A percentile compares a stretch with the other conserved stretches of the same genome.
phyloP scores from a whole-genome alignment of 805 yeast species.

The Jamesozyma piceae region DNA sequence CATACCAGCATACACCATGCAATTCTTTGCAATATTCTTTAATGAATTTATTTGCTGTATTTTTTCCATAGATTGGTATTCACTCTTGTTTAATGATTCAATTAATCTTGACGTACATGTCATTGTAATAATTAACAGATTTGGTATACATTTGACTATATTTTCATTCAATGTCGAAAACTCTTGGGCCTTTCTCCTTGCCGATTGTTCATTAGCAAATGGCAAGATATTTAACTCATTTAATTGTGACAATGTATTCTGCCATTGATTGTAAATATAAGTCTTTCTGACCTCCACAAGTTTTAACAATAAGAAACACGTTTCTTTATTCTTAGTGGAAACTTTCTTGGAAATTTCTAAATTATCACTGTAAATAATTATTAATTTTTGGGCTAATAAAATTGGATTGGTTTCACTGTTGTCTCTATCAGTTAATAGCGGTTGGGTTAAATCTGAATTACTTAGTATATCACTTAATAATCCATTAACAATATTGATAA shows the following conservation, averaged over 20 bases:
- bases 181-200: constrained; percentile 63
- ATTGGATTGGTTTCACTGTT: constrained; percentile 37
- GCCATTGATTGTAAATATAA: constrained; percentile 51
- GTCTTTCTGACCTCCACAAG: constrained; percentile 59
- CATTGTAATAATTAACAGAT: constrained; percentile 72
- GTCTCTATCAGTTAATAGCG: constrained; percentile 34
- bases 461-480: constrained; percentile 70
- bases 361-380: constrained; percentile 39
- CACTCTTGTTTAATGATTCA: constrained; percentile 33
- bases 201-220: constrained; percentile 43
- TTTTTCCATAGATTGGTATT: constrained; percentile 38
- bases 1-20: constrained; percentile 93
- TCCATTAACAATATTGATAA: constrained; percentile 62
- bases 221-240: constrained; percentile 62
- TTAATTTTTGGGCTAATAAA: constrained; percentile 30
- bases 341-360: constrained; percentile 50
- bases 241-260: constrained; percentile 45
- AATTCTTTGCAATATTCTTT: constrained; percentile 62
- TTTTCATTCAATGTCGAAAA: constrained; percentile 56
- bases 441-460: constrained; percentile 57
- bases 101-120: constrained; percentile 56
- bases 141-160: constrained; percentile 71
- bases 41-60: constrained; percentile 48
- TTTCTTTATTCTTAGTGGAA: constrained; percentile 47
- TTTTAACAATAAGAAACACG: constrained; percentile 54